These are phyloP conservation scores for Uronychia binucleata DNA, from an alignment of 73 alveolate species.

Conservation along the genomic window DNA sequence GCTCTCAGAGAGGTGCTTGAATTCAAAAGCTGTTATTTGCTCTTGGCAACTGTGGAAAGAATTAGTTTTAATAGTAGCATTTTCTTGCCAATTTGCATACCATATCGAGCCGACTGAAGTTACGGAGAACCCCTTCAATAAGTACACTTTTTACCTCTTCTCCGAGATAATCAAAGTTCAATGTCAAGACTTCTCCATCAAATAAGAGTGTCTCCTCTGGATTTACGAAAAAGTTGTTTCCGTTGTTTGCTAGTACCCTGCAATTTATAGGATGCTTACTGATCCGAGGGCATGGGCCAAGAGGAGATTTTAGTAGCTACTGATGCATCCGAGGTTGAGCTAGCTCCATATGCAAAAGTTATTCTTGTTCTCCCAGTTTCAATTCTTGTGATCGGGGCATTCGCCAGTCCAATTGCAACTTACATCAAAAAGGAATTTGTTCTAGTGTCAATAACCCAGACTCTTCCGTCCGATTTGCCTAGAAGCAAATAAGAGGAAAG, in stretches of 20 bases:
- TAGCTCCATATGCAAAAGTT: neutral
- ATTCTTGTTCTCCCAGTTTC: neutral
- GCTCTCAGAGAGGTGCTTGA: constrained; percentile 48
- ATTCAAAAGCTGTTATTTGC: constrained; percentile 28
- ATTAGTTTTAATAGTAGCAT: constrained; percentile 46
- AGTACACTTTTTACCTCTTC: neutral
- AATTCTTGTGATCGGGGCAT: neutral
- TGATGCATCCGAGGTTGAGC: neutral
- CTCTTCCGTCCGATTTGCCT: constrained; percentile 46
- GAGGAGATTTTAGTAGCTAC: neutral
- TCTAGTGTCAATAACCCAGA: constrained; percentile 55
- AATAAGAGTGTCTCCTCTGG: constrained; percentile 9
- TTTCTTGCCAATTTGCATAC: constrained; percentile 63
- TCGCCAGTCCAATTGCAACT: neutral
- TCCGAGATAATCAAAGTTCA: constrained; percentile 1
- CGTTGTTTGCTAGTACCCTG: neutral
- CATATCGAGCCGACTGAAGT: constrained; percentile 65
- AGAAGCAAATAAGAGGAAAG: constrained; percentile 46
- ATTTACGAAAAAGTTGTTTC: constrained; percentile 1
- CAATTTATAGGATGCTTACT: neutral
- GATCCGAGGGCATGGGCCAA: neutral
- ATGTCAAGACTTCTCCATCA: constrained; percentile 6
- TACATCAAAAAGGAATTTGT: constrained; percentile 23
- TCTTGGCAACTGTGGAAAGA: constrained; percentile 45
- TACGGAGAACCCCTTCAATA: constrained; percentile 5